A percentile compares a stretch with the other conserved stretches of the same genome.
These are phyloP conservation scores for Trifolium fragiferum DNA, from an alignment of 306 rosid species.

Conservation along the genomic window DNA sequence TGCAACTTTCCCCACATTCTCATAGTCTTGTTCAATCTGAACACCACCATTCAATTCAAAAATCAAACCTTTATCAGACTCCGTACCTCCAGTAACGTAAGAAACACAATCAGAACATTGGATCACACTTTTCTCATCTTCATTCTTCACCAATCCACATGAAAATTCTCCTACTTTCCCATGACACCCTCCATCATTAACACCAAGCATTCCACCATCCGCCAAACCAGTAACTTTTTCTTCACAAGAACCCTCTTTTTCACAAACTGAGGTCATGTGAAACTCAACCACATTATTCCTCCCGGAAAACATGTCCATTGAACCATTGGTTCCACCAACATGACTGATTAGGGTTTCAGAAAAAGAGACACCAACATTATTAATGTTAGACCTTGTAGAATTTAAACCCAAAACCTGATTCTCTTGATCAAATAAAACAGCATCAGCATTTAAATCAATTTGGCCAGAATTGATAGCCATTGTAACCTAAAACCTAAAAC, in stretches of 20 bases:
- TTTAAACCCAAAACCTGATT: conserved; percentile 43
- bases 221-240: too few relatives aligned
- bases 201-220: background rate
- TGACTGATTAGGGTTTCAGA: conserved; percentile 42
- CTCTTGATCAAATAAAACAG: conserved; percentile 48
- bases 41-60: conserved; percentile 34
- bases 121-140: background rate
- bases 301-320: conserved; percentile 2
- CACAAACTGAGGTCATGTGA: too few relatives aligned
- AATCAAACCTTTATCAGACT: conserved; percentile 33
- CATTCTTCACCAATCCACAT: conserved; percentile 22
- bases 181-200: conserved; percentile 39
- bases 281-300: background rate
- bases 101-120: conserved; percentile 34
- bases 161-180: conserved; percentile 17
- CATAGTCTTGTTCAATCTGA: conserved; percentile 19
- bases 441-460: conserved; percentile 59
- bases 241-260: conserved; percentile 39
- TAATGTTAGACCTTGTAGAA: conserved; percentile 25
- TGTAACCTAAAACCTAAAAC: conserved; percentile 45
- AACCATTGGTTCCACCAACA: conserved; percentile 22
- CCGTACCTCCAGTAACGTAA: background rate
- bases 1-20: conserved; percentile 6
- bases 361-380: background rate
- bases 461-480: conserved; percentile 48